These are phyloP conservation scores for Kodamaea arcana DNA, from an alignment of 1,139 yeast genomes.

Conservation along the genomic window DNA sequence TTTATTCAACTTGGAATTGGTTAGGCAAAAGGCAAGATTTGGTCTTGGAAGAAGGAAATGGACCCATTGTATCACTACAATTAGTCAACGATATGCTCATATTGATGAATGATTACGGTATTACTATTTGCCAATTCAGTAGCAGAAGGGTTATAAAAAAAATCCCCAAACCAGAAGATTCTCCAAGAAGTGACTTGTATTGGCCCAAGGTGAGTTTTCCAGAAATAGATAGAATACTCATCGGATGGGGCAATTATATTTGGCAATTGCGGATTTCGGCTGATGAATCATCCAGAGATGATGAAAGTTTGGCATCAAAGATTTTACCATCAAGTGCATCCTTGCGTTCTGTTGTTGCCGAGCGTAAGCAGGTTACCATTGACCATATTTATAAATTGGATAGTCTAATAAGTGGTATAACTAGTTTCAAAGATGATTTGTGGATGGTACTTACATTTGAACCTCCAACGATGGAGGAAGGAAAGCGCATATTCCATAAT, in stretches of 20 bases:
- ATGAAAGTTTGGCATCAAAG: slow-evolving; percentile 13
- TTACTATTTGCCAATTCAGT: slow-evolving; percentile 52
- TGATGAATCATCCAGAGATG: slow-evolving; percentile 4
- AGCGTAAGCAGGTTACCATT: slow-evolving; percentile 48
- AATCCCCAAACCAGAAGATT: slow-evolving; percentile 54
- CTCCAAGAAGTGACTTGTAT: slow-evolving; percentile 75
- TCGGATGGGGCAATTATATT: slow-evolving; percentile 81
- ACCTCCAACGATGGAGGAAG: slow-evolving; percentile 34
- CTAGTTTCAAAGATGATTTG: slow-evolving; percentile 65
- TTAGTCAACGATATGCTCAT: slow-evolving; percentile 59
- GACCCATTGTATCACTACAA: slow-evolving; percentile 69
- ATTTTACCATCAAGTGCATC: slow-evolving; percentile 67
- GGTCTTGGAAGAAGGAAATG: slow-evolving; percentile 55
- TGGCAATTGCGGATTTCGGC: slow-evolving; percentile 64
- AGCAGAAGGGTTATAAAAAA: slow-evolving; percentile 43
- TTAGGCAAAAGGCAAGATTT: slow-evolving; percentile 74
- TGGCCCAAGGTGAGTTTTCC: slow-evolving; percentile 76
- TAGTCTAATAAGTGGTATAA: slow-evolving; percentile 71
- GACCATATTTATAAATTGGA: slow-evolving; percentile 57
- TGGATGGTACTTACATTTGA: slow-evolving; percentile 57
- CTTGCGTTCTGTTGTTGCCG: slow-evolving; percentile 48
- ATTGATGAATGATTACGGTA: slow-evolving; percentile 87
- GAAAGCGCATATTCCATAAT: slow-evolving; percentile 27
- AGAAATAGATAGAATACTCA: slow-evolving; percentile 62
- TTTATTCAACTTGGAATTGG: slow-evolving; percentile 79